Evolutionary conservation across 164 flowering plant genomes (phyloP).

Genomic region (Protea cynaroides): DNA sequence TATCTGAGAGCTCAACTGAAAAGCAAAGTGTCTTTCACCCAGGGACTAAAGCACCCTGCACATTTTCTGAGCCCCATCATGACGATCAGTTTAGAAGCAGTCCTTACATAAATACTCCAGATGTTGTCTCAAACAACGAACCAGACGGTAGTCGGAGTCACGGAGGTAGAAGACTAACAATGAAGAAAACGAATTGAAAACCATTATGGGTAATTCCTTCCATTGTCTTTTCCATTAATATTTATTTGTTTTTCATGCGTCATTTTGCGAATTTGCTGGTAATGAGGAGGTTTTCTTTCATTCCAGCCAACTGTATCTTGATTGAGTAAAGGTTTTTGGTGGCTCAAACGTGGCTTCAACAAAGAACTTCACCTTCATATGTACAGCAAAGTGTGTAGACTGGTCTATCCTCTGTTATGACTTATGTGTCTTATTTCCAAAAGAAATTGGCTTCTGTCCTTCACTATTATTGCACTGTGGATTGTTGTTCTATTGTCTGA

Average conservation of each 20-base stretch:
- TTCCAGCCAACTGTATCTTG: constrained; percentile 44
- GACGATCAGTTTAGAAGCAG: constrained; percentile 23
- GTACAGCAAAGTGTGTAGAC: background rate
- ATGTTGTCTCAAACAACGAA: constrained; percentile 33
- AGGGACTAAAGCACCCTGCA: constrained; percentile 22
- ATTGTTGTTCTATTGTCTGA: too few relatives aligned
- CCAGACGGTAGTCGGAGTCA: constrained; percentile 15
- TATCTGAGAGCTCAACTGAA: constrained; percentile 20
- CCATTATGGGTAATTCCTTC: constrained; percentile 43
- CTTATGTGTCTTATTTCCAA: too few relatives aligned
- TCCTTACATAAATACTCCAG: constrained; percentile 26
- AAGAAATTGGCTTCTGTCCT: too few relatives aligned
- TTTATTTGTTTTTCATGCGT: background rate
- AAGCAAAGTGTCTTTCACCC: constrained; percentile 18
- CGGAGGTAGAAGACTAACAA: constrained; percentile 24
- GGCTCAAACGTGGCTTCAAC: constrained; percentile 1
- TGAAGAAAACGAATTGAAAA: constrained; percentile 2
- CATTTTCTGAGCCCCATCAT: constrained; percentile 18
- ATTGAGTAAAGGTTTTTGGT: constrained; percentile 10
- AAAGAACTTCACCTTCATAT: background rate
- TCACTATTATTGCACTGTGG: too few relatives aligned
- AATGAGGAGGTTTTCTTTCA: constrained; percentile 28
- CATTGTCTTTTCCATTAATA: constrained; percentile 22
- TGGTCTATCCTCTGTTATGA: background rate
- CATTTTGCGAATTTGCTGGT: constrained; percentile 33